These are phyloP conservation scores for Phytopythium ostracodes DNA, from an alignment of 352 stramenopile species.

Conservation along the genomic window DNA sequence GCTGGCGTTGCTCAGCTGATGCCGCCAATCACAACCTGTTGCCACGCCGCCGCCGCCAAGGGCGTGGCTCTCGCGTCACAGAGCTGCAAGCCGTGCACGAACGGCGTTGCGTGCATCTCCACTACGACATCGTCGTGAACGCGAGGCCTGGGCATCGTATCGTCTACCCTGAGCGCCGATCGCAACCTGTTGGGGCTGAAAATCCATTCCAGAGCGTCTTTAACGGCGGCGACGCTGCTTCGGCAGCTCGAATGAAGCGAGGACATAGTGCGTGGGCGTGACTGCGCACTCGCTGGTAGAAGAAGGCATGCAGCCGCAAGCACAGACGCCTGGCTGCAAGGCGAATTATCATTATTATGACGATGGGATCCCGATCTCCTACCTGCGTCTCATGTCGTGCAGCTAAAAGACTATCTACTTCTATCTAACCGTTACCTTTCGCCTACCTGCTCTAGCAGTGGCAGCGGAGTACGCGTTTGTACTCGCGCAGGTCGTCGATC, in stretches of 20 bases:
- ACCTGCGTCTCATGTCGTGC: background rate
- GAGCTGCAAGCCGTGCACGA: background rate
- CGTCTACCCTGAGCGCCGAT: background rate
- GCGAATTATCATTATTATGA: background rate
- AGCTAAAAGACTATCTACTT: background rate
- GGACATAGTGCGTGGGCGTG: too few relatives aligned
- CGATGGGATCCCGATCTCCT: background rate
- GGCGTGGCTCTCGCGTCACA: background rate
- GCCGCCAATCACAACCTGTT: background rate
- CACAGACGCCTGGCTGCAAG: too few relatives aligned
- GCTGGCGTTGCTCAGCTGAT: background rate
- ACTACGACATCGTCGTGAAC: too few relatives aligned
- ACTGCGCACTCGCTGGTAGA: too few relatives aligned
- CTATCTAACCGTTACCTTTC: background rate
- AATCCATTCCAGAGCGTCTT: background rate
- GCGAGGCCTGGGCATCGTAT: background rate
- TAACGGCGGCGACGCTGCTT: background rate
- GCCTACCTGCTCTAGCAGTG: conserved; percentile 28
- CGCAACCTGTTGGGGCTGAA: background rate
- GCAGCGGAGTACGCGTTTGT: conserved; percentile 53
- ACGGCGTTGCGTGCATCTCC: too few relatives aligned
- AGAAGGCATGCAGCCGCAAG: background rate
- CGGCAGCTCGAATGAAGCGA: background rate
- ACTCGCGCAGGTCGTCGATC: conserved; percentile 53
- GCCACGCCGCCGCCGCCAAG: too few relatives aligned